Base-by-base conservation (phyloP, 1,284 basidiomycete species). In the Lentinus polychrous region DNA sequence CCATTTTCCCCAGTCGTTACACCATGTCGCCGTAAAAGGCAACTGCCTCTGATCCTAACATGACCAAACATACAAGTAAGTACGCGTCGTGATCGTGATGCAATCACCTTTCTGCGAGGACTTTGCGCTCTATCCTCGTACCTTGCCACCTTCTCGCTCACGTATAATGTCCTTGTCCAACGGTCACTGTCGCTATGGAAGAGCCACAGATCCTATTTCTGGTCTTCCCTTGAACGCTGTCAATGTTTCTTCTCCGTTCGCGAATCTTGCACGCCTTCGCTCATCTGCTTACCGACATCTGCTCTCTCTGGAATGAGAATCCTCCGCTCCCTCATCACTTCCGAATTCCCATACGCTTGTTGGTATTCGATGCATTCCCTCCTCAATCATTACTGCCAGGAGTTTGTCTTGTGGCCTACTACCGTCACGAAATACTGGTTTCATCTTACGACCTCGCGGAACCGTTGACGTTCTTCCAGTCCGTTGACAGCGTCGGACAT, bases 131-230 rank as follows among this genome's bases (percentile, higher is more conserved):
- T n/a, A n/a, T n/a, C n/a, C n/a, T n/a, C n/a, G n/a, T n/a, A n/a
- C n/a, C n/a, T n/a, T n/a, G n/a, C 2, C 76, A 87, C 53, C 76
- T 94, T 10, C 75, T 95, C 8, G 86, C 89, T 0, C 88, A 92
- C 60, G 78, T 95, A 31, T 96, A 96, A n/a, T n/a, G n/a, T n/a
- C n/a, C n/a, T n/a, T 63, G 88, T 77, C 1, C 79, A 85, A 41
- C 84, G 90, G 6, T 86, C 88, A 0, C 72, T 69, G 12, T 66
- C 82, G 0, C 64, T 94, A 6, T 96, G 92, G 92, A 95, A 94
- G 68, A 78, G 84, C 8, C 67, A 83, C 0, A 59, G 65, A 0
- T 69, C 78, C n/a, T 63, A 77, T 0, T 59, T 73, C 0, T 96
- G 93, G 91, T 81, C 96, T 56, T 60, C 75, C n/a, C n/a, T n/a